A percentile compares a stretch with the other conserved stretches of the same genome.
phyloP scores from a whole-genome alignment of 257 asterid species.

The Nicotiana attenuata region DNA sequence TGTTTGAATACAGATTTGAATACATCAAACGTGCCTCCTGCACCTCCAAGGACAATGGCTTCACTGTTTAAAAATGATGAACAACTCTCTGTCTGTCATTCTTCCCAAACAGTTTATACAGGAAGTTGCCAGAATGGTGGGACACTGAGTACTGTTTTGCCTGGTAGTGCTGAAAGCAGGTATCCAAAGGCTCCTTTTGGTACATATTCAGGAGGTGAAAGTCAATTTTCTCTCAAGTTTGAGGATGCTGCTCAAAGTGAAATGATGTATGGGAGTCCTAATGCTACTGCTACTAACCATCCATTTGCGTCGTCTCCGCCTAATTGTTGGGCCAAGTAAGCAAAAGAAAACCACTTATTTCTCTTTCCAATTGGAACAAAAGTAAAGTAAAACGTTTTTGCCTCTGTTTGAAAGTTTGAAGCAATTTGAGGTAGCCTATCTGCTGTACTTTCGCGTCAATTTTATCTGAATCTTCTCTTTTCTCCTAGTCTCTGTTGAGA shows the following conservation, averaged over 20 bases:
- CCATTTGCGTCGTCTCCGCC: slow-evolving; percentile 51
- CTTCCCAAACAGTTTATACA: slow-evolving; percentile 44
- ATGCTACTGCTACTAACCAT: slow-evolving; percentile 44
- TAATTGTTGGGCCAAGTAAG: slow-evolving; percentile 79
- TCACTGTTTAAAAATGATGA: slow-evolving; percentile 86
- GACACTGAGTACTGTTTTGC: slow-evolving; percentile 35
- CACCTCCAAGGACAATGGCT: slow-evolving; percentile 85
- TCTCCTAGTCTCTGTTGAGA: background rate
- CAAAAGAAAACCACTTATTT: slow-evolving; percentile 11
- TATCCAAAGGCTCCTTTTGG: slow-evolving; percentile 48
- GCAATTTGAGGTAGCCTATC: background rate
- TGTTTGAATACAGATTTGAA: slow-evolving; percentile 50
- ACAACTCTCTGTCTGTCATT: slow-evolving; percentile 39
- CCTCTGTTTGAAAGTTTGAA: background rate
- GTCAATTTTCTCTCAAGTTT: slow-evolving; percentile 41
- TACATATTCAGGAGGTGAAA: slow-evolving; percentile 40
- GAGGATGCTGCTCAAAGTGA: slow-evolving; percentile 56
- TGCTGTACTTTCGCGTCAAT: background rate
- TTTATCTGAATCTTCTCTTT: slow-evolving; percentile 7
- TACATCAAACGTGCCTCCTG: slow-evolving; percentile 43
- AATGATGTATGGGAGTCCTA: slow-evolving; percentile 36
- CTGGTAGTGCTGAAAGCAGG: slow-evolving; percentile 56
- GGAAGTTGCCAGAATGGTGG: slow-evolving; percentile 70
- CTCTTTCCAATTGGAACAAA: background rate
- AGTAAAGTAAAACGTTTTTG: background rate